These are phyloP conservation scores for Cercospora berteroae DNA, from an alignment of 2,329 filamentous ascomycete genomes.

Conservation along the genomic window DNA sequence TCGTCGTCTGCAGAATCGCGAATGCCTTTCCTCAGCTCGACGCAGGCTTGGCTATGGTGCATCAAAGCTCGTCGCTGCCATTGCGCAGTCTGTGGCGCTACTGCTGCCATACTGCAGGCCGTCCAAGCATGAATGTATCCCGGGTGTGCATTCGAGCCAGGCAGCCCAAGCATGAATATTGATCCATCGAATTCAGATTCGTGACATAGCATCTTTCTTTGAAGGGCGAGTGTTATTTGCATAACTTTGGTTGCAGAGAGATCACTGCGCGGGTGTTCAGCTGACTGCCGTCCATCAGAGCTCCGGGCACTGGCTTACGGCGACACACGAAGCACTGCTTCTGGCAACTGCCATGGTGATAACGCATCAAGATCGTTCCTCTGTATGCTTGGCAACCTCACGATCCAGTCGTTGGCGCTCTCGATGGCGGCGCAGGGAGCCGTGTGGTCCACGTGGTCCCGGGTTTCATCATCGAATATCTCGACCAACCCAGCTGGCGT, in stretches of 20 bases:
- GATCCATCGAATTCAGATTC: conserved; percentile 16
- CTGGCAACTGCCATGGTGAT: conserved; percentile 5
- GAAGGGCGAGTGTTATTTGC: conserved; percentile 17
- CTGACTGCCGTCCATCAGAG: not conserved
- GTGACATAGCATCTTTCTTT: conserved; percentile 19
- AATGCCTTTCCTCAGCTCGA: conserved; percentile 13
- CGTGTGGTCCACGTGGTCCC: not conserved
- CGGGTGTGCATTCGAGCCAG: conserved; percentile 13
- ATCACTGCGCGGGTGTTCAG: conserved; percentile 1
- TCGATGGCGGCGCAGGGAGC: not conserved
- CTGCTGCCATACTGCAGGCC: conserved; percentile 17
- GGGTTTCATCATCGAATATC: not conserved
- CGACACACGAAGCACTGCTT: conserved; percentile 8
- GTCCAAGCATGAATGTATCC: conserved; percentile 24
- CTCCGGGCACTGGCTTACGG: conserved; percentile 8
- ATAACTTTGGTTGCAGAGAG: conserved; percentile 13
- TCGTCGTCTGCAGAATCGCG: not conserved
- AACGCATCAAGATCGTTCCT: conserved; percentile 2
- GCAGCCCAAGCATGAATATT: conserved; percentile 17
- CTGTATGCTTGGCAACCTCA: conserved; percentile 1
- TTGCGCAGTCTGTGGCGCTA: conserved; percentile 7
- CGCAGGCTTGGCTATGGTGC: conserved; percentile 22
- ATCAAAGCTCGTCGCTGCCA: conserved; percentile 19
- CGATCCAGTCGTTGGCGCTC: not conserved
- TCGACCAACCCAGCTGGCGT: not conserved